These are phyloP conservation scores for Nicotiana knightiana DNA, from an alignment of 257 asterid genomes.

Conservation along the genomic window DNA sequence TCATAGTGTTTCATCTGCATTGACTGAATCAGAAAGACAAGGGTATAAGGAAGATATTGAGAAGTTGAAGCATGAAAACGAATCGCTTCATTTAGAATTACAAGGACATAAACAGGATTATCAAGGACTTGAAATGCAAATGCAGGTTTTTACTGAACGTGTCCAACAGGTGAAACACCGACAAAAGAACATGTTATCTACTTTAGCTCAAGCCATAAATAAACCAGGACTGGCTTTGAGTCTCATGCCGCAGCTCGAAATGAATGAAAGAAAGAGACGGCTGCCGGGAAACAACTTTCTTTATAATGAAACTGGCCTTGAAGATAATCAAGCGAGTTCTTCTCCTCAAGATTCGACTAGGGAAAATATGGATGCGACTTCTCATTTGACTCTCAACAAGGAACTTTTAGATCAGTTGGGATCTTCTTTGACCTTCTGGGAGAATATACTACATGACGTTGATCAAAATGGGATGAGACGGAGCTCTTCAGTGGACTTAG, in stretches of 20 bases:
- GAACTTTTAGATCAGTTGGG: conserved; percentile 56
- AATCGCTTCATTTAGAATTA: conserved; percentile 43
- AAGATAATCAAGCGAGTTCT: conserved; percentile 29
- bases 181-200: conserved; percentile 47
- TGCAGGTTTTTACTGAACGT: conserved; percentile 39
- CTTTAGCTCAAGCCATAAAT: conserved; percentile 36
- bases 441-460: conserved; percentile 37
- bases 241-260: conserved; percentile 37
- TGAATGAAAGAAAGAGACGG: conserved; percentile 60
- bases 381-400: conserved; percentile 38
- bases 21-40: conserved; percentile 60
- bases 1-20: conserved; percentile 24
- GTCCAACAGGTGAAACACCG: conserved; percentile 38
- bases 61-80: conserved; percentile 50
- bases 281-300: conserved; percentile 42
- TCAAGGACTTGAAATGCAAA: conserved; percentile 36
- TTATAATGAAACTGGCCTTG: conserved; percentile 33
- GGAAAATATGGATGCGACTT: conserved; percentile 36
- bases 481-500: conserved; percentile 37
- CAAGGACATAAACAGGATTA: conserved; percentile 48
- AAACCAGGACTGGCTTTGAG: conserved; percentile 39
- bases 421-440: conserved; percentile 59
- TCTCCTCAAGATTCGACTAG: conserved; percentile 31
- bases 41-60: conserved; percentile 59
- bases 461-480: conserved; percentile 31